Evolutionary conservation across 352 stramenopile genomes (phyloP), one percentile per base, ranked within the genome.

Genomic region (Phytophthora idaei): DNA sequence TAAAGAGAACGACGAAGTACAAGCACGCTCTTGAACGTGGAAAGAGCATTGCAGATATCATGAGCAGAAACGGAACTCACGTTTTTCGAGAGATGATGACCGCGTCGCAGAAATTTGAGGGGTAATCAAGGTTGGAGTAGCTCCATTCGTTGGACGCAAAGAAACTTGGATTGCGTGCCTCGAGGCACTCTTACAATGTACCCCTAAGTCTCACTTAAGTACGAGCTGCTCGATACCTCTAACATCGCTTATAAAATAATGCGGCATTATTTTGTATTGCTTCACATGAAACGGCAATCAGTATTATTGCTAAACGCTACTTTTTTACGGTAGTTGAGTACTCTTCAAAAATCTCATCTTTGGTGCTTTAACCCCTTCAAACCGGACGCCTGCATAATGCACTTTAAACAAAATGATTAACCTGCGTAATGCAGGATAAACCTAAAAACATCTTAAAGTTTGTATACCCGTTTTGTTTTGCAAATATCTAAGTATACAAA

Each of bases 1-100:
- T 57, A 0, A 57, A 58, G 39, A 47, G 57, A n/a, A 34, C 36
- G 10, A 64, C 47, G 4, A 57, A 64, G 36, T 64, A 52, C 47
- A 57, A 49, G n/a, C 34, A 50, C 14, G 57, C 47, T 10, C 28
- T 50, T 0, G 34, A 57, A 28, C 12, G 47, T n/a, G 28, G 15
- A 25, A 57, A 34, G 37, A 57, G 39, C 15, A 65, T 65, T 14
- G 39, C 48, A 3, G 47, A 65, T 28, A 58, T 58, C 10, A 58
- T 65, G 48, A 65, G 28, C 48, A 57, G 48, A 28, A 64, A 65
- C 31, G 48, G 47, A 15, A 52, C 25, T 1, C 25, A 28, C 3
- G 27, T 50, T n/a, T 64, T 57, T 42, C 14, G 10, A 15, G 25
- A 58, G 27, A 64, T 64, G 47, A 39, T 39, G 34, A 34, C 4